phyloP scores from a whole-genome alignment of 2,329 filamentous ascomycete genomes.

The Zasmidium cellare region DNA sequence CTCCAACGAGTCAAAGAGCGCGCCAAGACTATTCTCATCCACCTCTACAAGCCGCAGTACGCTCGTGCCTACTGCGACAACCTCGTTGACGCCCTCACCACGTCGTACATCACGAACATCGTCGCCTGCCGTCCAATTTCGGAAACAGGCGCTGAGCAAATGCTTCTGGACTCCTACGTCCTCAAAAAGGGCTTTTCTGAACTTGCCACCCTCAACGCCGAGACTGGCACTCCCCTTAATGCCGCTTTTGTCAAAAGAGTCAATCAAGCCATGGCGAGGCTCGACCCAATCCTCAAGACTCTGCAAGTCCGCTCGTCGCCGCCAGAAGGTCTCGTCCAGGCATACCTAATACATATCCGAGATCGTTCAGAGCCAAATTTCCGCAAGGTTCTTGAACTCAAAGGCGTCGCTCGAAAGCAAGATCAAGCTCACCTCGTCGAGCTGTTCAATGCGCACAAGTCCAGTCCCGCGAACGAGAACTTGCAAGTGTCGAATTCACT shows the following conservation, averaged over 20 bases:
- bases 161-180: slow-evolving; percentile 93
- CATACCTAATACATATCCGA: slow-evolving; percentile 94
- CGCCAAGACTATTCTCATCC: slow-evolving; percentile 70
- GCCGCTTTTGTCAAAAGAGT: slow-evolving; percentile 81
- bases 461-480: slow-evolving; percentile 64
- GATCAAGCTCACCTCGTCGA: slow-evolving; percentile 84
- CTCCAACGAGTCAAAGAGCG: slow-evolving; percentile 70
- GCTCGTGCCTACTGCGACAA: slow-evolving; percentile 94
- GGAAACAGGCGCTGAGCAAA: slow-evolving; percentile 94
- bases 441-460: slow-evolving; percentile 83
- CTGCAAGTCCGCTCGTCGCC: slow-evolving; percentile 90
- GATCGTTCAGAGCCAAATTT: slow-evolving; percentile 95
- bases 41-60: slow-evolving; percentile 89
- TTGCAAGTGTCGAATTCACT: slow-evolving; percentile 68
- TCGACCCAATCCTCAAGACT: slow-evolving; percentile 93
- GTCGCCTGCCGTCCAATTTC: slow-evolving; percentile 88
- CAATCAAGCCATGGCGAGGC: slow-evolving; percentile 76
- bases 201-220: slow-evolving; percentile 62
- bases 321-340: slow-evolving; percentile 91
- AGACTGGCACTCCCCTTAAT: slow-evolving; percentile 54
- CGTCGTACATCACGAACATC: slow-evolving; percentile 76
- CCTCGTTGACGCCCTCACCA: slow-evolving; percentile 83
- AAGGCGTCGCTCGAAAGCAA: slow-evolving; percentile 76
- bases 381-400: slow-evolving; percentile 91
- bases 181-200: slow-evolving; percentile 76